Conservation (phyloP, 2,329 filamentous ascomycete genomes). For the Fusarium devonianum region DNA sequence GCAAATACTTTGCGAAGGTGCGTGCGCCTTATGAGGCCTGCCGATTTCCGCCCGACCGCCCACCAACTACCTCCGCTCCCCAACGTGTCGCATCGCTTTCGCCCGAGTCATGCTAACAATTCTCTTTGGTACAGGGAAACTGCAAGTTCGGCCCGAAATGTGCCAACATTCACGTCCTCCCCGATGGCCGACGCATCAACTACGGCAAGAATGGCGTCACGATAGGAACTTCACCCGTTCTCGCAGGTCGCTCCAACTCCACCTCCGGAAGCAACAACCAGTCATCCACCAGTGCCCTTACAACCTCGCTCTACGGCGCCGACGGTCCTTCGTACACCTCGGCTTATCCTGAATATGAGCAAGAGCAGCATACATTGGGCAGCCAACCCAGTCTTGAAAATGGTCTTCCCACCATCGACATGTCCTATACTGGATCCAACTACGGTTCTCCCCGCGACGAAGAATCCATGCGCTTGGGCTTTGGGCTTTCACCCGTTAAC, state of each 20-base stretch:
- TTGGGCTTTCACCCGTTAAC: slow-evolving; percentile 79
- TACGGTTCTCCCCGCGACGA: slow-evolving; percentile 88
- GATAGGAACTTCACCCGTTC: slow-evolving; percentile 65
- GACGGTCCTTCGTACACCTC: slow-evolving; percentile 50
- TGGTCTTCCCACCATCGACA: slow-evolving; percentile 65
- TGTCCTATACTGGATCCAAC: slow-evolving; percentile 62
- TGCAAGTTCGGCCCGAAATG: slow-evolving; percentile 99
- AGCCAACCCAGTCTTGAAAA: slow-evolving; percentile 63
- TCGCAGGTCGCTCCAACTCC: slow-evolving; percentile 69
- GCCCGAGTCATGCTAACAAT: slow-evolving; percentile 28
- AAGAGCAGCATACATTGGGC: slow-evolving; percentile 54
- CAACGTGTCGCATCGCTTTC: slow-evolving; percentile 18
- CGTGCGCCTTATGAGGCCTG: slow-evolving; percentile 42
- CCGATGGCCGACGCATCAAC: slow-evolving; percentile 92
- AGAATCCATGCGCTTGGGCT: slow-evolving; percentile 63
- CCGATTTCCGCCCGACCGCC: slow-evolving; percentile 17
- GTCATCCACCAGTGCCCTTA: slow-evolving; percentile 73
- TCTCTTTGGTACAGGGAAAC: slow-evolving; percentile 71
- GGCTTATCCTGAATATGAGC: slow-evolving; percentile 52
- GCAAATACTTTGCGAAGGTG: slow-evolving; percentile 99
- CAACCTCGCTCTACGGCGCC: slow-evolving; percentile 59
- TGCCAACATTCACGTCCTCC: slow-evolving; percentile 93
- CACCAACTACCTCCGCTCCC: slow-evolving; percentile 5
- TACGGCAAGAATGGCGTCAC: slow-evolving; percentile 74
- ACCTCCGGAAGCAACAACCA: slow-evolving; percentile 56